These are phyloP conservation scores for Meyerozyma elateridarum DNA, from an alignment of 1,139 yeast genomes.

Conservation along the genomic window DNA sequence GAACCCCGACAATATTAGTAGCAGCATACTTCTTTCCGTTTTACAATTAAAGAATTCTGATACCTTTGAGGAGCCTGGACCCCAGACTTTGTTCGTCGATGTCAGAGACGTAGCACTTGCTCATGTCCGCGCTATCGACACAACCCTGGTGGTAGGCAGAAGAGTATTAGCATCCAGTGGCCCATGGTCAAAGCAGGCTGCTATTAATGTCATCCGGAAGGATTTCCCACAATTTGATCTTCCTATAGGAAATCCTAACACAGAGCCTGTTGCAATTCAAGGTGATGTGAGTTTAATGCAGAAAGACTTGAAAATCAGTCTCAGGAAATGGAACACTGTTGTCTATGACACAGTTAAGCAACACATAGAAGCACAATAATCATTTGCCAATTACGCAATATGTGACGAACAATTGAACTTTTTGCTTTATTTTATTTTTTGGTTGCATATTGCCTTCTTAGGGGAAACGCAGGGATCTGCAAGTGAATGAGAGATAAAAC, in stretches of 20 bases:
- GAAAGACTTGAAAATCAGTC: conserved; percentile 10
- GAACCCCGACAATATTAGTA: conserved; percentile 7
- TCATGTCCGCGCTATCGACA: conserved; percentile 29
- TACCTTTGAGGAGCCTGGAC: too few species aligned
- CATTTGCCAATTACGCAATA: too few species aligned
- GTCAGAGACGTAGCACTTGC: conserved; percentile 40
- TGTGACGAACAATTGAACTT: too few species aligned
- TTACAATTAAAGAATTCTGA: conserved; percentile 7
- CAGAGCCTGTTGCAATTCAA: not conserved
- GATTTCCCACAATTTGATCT: not conserved
- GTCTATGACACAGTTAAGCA: conserved; percentile 8
- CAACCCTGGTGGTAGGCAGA: conserved; percentile 20
- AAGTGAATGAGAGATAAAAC: too few species aligned
- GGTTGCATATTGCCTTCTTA: too few species aligned
- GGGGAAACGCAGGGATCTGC: too few species aligned
- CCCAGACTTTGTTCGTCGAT: conserved; percentile 29
- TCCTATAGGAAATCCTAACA: not conserved
- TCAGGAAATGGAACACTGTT: conserved; percentile 8
- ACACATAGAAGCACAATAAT: too few species aligned
- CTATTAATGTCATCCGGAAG: not conserved
- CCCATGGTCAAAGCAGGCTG: not conserved
- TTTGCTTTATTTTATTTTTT: too few species aligned
- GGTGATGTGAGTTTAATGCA: conserved; percentile 6
- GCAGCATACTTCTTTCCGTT: conserved; percentile 5
- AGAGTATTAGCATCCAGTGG: conserved; percentile 18